Evolutionary conservation across 2,329 filamentous ascomycete genomes (phyloP).

Genomic region (Cladosporium sp.): DNA sequence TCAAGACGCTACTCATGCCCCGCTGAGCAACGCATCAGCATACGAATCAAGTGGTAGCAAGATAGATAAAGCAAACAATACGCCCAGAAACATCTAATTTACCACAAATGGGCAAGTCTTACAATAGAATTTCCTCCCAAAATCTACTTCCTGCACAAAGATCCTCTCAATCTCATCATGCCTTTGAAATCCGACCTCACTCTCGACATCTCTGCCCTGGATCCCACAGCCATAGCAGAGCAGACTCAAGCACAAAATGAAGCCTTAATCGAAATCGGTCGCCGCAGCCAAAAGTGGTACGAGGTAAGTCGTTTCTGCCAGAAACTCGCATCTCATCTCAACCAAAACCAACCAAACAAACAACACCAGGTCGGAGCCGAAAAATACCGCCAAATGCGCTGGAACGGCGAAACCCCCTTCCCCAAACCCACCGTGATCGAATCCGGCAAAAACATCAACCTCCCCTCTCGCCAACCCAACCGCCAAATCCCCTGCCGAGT

Average conservation of each 20-base stretch:
- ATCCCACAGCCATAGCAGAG: constrained; percentile 35
- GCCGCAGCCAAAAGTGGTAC: constrained; percentile 46
- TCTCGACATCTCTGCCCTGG: constrained; percentile 41
- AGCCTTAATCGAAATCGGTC: constrained; percentile 39
- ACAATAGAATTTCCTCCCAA: too few relatives aligned
- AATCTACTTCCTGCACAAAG: too few relatives aligned
- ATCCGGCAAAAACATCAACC: constrained; percentile 41
- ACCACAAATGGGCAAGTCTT: too few relatives aligned
- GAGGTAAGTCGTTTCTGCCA: constrained; percentile 36
- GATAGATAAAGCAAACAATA: too few relatives aligned
- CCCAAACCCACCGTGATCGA: constrained; percentile 45
- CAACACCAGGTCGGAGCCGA: constrained; percentile 45
- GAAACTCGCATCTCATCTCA: neutral
- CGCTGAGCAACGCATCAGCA: too few relatives aligned
- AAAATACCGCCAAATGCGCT: constrained; percentile 51
- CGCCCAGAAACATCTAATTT: too few relatives aligned
- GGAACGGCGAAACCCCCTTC: constrained; percentile 49
- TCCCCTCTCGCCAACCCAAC: constrained; percentile 50
- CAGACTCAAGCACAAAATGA: constrained; percentile 43
- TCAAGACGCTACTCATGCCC: too few relatives aligned
- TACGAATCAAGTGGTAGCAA: too few relatives aligned
- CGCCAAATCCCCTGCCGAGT: constrained; percentile 50
- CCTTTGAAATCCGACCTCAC: constrained; percentile 35
- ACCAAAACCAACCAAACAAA: constrained; percentile 24
- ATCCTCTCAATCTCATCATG: constrained; percentile 23